Evolutionary conservation across 148 eudicot species (phyloP), one percentile per base, ranked within the genome.

Genomic region (Polygonum aviculare): DNA sequence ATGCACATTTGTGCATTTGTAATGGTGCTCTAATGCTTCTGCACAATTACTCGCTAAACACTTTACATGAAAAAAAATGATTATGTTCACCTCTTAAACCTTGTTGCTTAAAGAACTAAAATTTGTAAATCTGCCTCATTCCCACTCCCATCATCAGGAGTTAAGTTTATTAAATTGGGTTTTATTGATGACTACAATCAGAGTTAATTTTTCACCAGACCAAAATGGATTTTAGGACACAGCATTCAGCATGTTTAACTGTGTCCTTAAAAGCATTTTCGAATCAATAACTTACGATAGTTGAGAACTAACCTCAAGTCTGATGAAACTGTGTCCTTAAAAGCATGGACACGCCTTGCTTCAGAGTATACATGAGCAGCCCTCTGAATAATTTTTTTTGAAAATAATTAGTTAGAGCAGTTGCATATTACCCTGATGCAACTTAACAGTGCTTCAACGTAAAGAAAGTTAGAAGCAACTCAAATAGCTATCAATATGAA

Each of bases 331-430:
- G 94, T 84, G 57, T 94, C 94, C 84, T 90, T 92, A 88, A 94
- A 94, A 80, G 91, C 94, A 83, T 90, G 82, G 21, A 94, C 98
- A 19, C 98, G 93, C 80, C 87, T 94, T 49, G 98, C 97, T 88
- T 94, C 98, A 21, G 97, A 89, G 74, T 95, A 95, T 31, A 95
- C 97, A 79, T 94, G 98, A 77, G 87, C 90, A 49, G 98, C 98
- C 77, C 98, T 89, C 98, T 94, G 90, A 59, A 59, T 21, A 7
- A 9, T 59, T 59, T 21, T 59, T 21, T 22, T 19, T 3, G 4
- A 50, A 59, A 59, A 2, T 59, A 22, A 26, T 9, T 59, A 59
- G 12, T 59, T 19, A 59, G 65, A 59, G 35, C 36, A 59, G n/a
- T 21, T 52, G 22, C 65, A 59, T 21, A 36, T 69, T 81, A 94